A percentile compares a stretch with the other conserved stretches of the same genome.
Evolutionary conservation across 768 basidiomycete species (phyloP).

Genomic region (Lentinula detonsa): DNA sequence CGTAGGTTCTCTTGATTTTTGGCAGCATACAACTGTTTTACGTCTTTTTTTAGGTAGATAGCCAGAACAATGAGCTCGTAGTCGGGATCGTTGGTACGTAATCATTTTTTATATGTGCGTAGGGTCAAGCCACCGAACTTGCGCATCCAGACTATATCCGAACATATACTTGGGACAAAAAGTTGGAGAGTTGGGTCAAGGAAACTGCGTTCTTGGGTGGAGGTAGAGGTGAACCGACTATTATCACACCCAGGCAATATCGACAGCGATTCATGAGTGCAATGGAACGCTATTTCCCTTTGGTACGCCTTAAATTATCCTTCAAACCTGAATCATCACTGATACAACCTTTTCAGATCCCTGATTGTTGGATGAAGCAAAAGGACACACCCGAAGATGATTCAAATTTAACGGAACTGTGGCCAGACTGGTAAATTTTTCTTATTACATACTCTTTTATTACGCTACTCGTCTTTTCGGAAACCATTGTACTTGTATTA

Average conservation of each 20-base stretch:
- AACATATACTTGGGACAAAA: constrained; percentile 98
- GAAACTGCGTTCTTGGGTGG: constrained; percentile 88
- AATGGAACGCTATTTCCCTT: constrained; percentile 86
- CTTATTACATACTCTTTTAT: neutral
- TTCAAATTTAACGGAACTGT: constrained; percentile 48
- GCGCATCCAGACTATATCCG: constrained; percentile 74
- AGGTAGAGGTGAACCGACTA: constrained; percentile 88
- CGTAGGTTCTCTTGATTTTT: constrained; percentile 18
- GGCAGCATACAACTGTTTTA: neutral
- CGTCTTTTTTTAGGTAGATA: constrained; percentile 56
- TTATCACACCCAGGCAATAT: constrained; percentile 95
- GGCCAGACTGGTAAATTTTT: constrained; percentile 53
- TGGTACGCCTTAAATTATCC: constrained; percentile 41
- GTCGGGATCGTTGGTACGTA: constrained; percentile 91
- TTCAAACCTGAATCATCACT: neutral
- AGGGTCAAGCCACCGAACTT: neutral
- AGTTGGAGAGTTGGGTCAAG: constrained; percentile 97
- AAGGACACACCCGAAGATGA: constrained; percentile 77
- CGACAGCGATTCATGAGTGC: constrained; percentile 79
- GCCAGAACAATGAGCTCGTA: constrained; percentile 82
- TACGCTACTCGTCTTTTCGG: neutral
- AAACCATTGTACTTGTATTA: neutral
- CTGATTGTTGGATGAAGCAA: constrained; percentile 90
- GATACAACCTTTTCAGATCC: constrained; percentile 42
- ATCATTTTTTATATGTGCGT: neutral